phyloP scores from a whole-genome alignment of 257 asterid species.

The Solanum medicagineum region DNA sequence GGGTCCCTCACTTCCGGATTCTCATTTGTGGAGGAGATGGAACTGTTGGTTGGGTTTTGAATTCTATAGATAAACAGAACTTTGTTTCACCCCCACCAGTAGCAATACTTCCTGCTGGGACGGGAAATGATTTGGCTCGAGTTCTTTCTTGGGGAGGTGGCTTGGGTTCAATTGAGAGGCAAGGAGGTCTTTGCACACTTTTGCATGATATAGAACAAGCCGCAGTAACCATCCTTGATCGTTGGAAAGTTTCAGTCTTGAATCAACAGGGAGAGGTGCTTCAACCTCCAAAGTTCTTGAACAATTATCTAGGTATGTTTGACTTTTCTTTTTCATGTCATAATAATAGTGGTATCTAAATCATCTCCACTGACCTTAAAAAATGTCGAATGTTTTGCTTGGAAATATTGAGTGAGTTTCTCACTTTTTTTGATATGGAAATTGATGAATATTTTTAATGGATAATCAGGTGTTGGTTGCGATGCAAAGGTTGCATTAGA shows the following conservation, averaged over 20 bases:
- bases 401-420: not conserved
- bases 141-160: constrained; percentile 99
- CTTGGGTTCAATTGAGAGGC: constrained; percentile 94
- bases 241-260: constrained; percentile 76
- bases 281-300: constrained; percentile 65
- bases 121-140: constrained; percentile 97
- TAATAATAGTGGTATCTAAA: not conserved
- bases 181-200: constrained; percentile 88
- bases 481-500: constrained; percentile 99
- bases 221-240: constrained; percentile 94
- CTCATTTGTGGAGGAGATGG: constrained; percentile 99
- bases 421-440: not conserved
- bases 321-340: not conserved
- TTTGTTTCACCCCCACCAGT: constrained; percentile 99
- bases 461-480: constrained; percentile 79
- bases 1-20: constrained; percentile 76
- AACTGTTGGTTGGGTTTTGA: constrained; percentile 92
- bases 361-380: not conserved
- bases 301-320: constrained; percentile 85
- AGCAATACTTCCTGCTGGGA: constrained; percentile 98
- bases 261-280: constrained; percentile 59
- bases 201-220: constrained; percentile 88
- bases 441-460: not conserved
- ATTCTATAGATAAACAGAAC: constrained; percentile 79
- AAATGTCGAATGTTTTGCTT: not conserved